Evolutionary conservation across 495 filamentous ascomycete genomes (phyloP), one percentile per base, ranked within the genome.

Genomic region (Penicillium alfredii): DNA sequence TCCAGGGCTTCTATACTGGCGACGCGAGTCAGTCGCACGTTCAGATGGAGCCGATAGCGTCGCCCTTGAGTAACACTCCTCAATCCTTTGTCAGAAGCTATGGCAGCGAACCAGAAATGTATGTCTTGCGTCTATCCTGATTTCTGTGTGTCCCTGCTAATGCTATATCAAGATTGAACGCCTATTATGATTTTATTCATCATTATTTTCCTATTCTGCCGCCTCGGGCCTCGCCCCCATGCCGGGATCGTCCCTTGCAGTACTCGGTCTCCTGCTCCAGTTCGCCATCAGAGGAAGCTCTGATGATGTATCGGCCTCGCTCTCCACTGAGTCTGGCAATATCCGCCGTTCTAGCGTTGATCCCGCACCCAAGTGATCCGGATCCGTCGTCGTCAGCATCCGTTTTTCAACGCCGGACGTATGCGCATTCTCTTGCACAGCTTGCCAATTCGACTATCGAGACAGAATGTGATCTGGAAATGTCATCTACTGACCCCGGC

Each of bases 161-260:
- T 59, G 8, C 9, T 23, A 8, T 4, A 0, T 4, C 19, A 41
- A 80, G 76, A 48, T 53, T 80, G 34, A 72, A 73, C 33, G 76
- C 73, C 15, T 78, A 78, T 46, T 80, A 78, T 44, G 69, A 73
- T 17, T 78, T 71, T 47, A 73, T 78, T 26, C 74, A 80, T 52
- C 49, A 57, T 11, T 78, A 73, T 50, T 75, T 80, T 31, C 75
- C 76, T 3, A 72, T 80, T 32, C 45, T 80, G 29, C 74, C 76
- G 6, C 69, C 76, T 4, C 65, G 73, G 21, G 62, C 58, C 24
- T 42, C 53, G n/a, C 55, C 61, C 4, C 58, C 60, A 14, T 56
- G 52, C 13, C 47, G 50, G 9, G 75, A 78, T 47, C 53, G 61
- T 27, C 70, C 71, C 4, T 37, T 72, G 17, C 53, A 70, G 25